A percentile compares a stretch with the other conserved stretches of the same genome.
These are phyloP conservation scores for Zalaria sp. DNA, from an alignment of 2,329 filamentous ascomycete genomes.

Conservation along the genomic window DNA sequence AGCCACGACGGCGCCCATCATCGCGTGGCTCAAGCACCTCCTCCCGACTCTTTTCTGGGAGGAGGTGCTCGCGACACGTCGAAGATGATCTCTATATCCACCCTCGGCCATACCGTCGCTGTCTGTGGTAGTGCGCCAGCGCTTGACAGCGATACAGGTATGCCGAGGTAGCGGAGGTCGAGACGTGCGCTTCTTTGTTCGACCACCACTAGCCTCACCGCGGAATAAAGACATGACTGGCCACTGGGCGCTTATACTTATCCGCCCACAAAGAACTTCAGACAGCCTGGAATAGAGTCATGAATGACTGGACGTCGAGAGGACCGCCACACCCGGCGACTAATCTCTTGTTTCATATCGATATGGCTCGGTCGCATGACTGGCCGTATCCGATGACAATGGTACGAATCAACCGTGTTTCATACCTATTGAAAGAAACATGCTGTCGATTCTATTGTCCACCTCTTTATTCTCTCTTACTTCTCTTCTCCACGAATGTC, in stretches of 20 bases:
- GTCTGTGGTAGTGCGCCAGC: too few species aligned
- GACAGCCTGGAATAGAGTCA: slow-evolving; percentile 27
- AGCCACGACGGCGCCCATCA: too few species aligned
- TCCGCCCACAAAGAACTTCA: slow-evolving; percentile 19
- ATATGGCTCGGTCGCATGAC: slow-evolving; percentile 14
- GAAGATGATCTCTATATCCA: too few species aligned
- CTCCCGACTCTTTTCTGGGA: too few species aligned
- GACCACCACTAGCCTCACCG: slow-evolving; percentile 1
- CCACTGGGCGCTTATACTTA: slow-evolving; percentile 15
- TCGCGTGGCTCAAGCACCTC: too few species aligned
- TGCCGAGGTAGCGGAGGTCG: too few species aligned
- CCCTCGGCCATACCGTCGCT: too few species aligned
- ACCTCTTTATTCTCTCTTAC: slow-evolving; percentile 10
- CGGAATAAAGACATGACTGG: slow-evolving; percentile 3
- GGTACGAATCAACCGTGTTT: slow-evolving; percentile 12
- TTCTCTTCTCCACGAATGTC: slow-evolving; percentile 1
- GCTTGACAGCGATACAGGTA: too few species aligned
- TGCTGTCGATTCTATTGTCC: slow-evolving; percentile 19
- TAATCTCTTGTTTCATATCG: slow-evolving; percentile 20
- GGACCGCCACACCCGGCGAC: slow-evolving; percentile 26
- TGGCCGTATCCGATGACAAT: slow-evolving; percentile 13
- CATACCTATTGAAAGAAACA: slow-evolving; percentile 16
- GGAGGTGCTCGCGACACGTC: too few species aligned
- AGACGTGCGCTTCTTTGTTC: slow-evolving; percentile 3
- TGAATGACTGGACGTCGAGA: slow-evolving; percentile 24